phyloP scores from a whole-genome alignment of 2,329 filamentous ascomycete genomes.

The Arthrobotrys iridis region DNA sequence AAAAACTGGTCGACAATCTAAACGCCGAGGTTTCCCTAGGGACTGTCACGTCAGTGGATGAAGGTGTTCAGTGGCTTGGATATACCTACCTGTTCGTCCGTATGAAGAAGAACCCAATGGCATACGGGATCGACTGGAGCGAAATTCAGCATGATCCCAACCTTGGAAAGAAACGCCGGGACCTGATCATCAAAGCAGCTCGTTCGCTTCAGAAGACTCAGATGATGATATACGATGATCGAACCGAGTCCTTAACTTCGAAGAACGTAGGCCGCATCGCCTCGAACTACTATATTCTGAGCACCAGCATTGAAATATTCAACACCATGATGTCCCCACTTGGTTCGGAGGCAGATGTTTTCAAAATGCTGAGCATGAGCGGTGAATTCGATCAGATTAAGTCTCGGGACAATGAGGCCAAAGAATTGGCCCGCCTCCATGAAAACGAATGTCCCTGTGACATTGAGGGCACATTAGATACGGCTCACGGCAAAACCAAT shows the following conservation, averaged over 20 bases:
- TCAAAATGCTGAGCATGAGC: conserved; percentile 97
- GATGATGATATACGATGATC: conserved; percentile 99
- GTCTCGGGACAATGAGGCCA: conserved; percentile 85
- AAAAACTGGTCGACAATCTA: conserved; percentile 92
- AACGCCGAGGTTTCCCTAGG: conserved; percentile 94
- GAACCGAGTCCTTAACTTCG: conserved; percentile 87
- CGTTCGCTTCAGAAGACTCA: conserved; percentile 88
- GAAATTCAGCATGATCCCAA: conserved; percentile 89
- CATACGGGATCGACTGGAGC: conserved; percentile 94
- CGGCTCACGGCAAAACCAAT: conserved; percentile 90
- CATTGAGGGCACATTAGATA: conserved; percentile 73
- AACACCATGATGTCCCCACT: conserved; percentile 90
- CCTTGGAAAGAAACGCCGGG: conserved; percentile 83
- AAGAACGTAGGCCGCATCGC: conserved; percentile 97
- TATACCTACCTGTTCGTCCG: conserved; percentile 98
- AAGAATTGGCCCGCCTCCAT: conserved; percentile 80
- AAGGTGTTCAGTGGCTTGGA: conserved; percentile 96
- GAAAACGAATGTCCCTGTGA: conserved; percentile 79
- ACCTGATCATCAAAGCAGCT: conserved; percentile 88
- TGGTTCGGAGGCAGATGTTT: conserved; percentile 87
- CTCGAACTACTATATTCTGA: conserved; percentile 94
- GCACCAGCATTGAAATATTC: conserved; percentile 94
- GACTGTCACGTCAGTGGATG: conserved; percentile 91
- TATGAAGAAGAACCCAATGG: conserved; percentile 90
- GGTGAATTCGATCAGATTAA: conserved; percentile 98